Evolutionary conservation across 1,284 basidiomycete genomes (phyloP), one percentile per base, ranked within the genome.

Genomic region (Caloboletus firmus): DNA sequence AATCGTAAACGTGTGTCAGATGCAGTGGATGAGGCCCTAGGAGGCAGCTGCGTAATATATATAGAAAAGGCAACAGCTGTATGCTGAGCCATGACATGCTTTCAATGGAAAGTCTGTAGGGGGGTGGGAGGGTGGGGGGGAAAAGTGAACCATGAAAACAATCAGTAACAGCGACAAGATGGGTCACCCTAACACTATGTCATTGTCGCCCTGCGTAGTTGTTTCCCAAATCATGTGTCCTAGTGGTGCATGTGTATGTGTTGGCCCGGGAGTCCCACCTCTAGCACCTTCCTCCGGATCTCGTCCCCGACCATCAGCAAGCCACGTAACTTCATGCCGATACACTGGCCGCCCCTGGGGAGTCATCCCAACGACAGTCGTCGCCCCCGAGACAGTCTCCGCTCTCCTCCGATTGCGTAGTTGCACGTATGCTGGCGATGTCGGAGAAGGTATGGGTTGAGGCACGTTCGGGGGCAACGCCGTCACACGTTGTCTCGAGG

Each of bases 341-440:
- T 67, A 70, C 30, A 70, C 62, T 1, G 60, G 60, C 28, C 65
- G 62, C 5, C 67, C 67, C 13, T 68, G 66, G 2, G 62, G 65
- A 2, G 67, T 68, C 66, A 66, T 57, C 41, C 59, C 68, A 35
- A 67, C 48, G 10, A 65, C 65, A 10, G 61, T 61, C 56, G 72
- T 70, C 32, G 70, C 72, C 4, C 71, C 73, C 1, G 71, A 73
- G 37, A 73, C 72, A 15, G 74, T 73, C 58, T 73, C 72, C n/a
- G 72, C 73, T 31, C 71, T 61, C 41, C 72, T 67, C 44, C 74
- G 68, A 44, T 60, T 71, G 36, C 69, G 67, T 13, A 56, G 13
- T 28, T 68, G 66, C 2, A 22, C 49, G n/a, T 56, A 67, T 24
- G 52, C 46, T 10, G 52, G 63, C 28, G 57, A 47, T 2, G 62